These are phyloP conservation scores for Ochetophila trinervis DNA, from an alignment of 306 rosid species.

Conservation along the genomic window DNA sequence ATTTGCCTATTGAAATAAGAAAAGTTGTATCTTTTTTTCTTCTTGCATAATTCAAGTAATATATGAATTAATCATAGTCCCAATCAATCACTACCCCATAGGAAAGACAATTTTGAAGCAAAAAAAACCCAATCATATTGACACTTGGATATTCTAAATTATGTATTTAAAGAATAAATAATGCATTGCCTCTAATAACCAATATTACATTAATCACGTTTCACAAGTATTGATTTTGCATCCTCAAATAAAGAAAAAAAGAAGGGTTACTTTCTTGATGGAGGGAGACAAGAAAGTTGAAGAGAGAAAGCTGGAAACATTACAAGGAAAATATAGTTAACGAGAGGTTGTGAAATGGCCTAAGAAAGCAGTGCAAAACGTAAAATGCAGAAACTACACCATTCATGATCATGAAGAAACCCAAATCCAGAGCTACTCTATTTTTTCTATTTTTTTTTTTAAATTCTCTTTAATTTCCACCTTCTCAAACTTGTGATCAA, in stretches of 20 bases:
- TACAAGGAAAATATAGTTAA: conserved; percentile 68
- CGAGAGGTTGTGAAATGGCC: conserved; percentile 65
- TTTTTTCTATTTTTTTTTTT: conserved; percentile 10
- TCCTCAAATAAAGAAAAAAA: no score
- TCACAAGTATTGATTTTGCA: neutral
- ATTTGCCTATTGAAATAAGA: no score
- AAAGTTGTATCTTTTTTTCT: no score
- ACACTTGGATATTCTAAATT: no score
- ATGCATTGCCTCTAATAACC: neutral
- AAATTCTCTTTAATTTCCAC: conserved; percentile 23
- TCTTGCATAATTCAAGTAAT: no score
- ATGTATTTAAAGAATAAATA: no score
- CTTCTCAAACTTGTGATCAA: neutral
- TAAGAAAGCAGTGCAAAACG: conserved; percentile 52
- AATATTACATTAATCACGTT: neutral
- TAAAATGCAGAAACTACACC: conserved; percentile 46
- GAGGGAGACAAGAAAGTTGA: no score
- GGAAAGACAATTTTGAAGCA: no score
- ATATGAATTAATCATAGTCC: no score
- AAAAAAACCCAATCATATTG: no score
- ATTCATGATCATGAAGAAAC: conserved; percentile 58
- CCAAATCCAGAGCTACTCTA: conserved; percentile 32
- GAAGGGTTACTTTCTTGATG: no score
- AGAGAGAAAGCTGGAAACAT: conserved; percentile 15
- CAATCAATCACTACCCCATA: no score